These are phyloP conservation scores for Pichia cephalocereana DNA, from an alignment of 805 yeast species.

Conservation along the genomic window DNA sequence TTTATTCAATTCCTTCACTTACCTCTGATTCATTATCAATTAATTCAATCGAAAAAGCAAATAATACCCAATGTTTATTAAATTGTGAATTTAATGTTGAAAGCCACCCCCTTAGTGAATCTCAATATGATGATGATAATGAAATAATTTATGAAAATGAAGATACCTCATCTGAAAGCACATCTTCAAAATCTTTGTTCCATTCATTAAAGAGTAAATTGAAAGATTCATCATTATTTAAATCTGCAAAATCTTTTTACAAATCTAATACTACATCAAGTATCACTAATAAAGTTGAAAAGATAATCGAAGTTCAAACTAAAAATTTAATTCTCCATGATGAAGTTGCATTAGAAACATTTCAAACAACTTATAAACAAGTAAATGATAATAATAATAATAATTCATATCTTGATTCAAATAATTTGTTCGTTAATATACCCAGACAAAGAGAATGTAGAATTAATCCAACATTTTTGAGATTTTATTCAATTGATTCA, in stretches of 20 bases:
- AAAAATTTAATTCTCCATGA: conserved; percentile 2
- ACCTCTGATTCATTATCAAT: neutral
- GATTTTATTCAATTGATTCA: conserved; percentile 41
- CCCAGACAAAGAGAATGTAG: conserved; percentile 35
- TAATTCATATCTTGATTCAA: neutral
- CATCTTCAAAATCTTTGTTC: neutral
- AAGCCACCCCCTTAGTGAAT: neutral
- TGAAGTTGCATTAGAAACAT: conserved; percentile 4
- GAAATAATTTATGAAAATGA: neutral
- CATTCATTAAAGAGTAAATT: neutral
- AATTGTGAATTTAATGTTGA: neutral
- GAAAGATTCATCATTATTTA: neutral
- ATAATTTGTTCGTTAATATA: neutral
- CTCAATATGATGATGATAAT: neutral
- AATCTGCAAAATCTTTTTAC: neutral
- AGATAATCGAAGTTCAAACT: neutral
- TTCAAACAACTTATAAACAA: neutral
- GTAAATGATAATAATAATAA: neutral
- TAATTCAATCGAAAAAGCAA: neutral
- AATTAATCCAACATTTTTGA: conserved; percentile 39
- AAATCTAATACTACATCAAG: neutral
- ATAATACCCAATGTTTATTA: neutral
- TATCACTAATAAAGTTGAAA: neutral
- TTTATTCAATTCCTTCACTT: neutral
- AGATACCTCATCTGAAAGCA: neutral